Evolutionary conservation across 805 yeast genomes (phyloP), one percentile per base, ranked within the genome.

Genomic region (Yarrowia sp.): DNA sequence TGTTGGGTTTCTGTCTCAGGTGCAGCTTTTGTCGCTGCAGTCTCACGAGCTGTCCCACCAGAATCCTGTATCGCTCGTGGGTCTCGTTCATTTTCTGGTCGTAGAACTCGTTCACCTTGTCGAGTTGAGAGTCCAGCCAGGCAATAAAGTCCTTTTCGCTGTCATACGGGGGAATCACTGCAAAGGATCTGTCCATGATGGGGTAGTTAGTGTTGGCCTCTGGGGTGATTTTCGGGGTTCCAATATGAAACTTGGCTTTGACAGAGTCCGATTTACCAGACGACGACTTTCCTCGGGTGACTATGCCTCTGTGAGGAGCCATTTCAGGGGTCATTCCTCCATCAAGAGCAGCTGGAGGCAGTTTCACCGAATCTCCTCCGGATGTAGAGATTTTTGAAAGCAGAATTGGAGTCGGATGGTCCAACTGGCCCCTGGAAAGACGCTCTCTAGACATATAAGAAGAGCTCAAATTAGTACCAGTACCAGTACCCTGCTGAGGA

Each of bases 21-120:
- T 46, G 40, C 11, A 41, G 30, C 32, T 54, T 64, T 65, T 86
- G 89, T 48, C 86, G 87, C 49, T 83, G 79, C 64, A 88, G 72
- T 69, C 86, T 87, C 65, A 81, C 81, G 48, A 91, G 72, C 73
- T 90, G 96, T 68, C 84, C 89, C 71, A 88, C 89, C 22, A 90
- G 71, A 4, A 86, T 70, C 12, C 85, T 73, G 68, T 82, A 87
- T 65, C 93, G 78, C 65, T 83, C 83, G 48, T 84, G 79, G 1
- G 83, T 84, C 24, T 83, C 87, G 30, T 79, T 77, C 70, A 89
- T 96, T 68, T 81, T 84, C 32, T 81, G 83, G 48, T 73, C 77
- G 72, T 82, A 90, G 70, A 90, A 90, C 0, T 35, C 54, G 40
- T 88, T 85, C 9, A 90, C 86, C 72, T 85, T 88, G 4, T 62